Evolutionary conservation across 2,329 filamentous ascomycete genomes (phyloP), one percentile per base, ranked within the genome.

Genomic region (Xylaria sp.): DNA sequence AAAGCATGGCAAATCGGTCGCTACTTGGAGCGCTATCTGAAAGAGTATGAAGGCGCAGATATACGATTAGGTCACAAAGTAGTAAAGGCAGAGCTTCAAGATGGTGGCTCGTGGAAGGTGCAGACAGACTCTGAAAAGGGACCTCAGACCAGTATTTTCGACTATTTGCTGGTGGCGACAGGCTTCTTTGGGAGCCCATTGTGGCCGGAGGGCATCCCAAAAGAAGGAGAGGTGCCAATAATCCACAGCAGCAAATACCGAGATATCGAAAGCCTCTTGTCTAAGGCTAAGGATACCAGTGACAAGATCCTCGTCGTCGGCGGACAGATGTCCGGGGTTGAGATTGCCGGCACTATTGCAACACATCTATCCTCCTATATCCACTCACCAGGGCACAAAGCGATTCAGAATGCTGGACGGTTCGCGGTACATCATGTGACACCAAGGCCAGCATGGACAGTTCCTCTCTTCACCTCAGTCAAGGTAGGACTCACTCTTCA

Each of bases 311-410:
- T 93, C 0, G 84, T 97, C 0, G 87, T 94, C 0, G 93, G 93
- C 0, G 93, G 92, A 0, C 92, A 94, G 74, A 94, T 96, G 86
- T 95, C 92, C 1, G 93, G 92, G 0, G 87, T 92, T 5, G 93
- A 97, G 81, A 91, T 91, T 58, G 91, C 92, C 0, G 90, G 88
- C 10, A 89, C 90, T 1, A 87, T 94, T 59, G 92, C 92, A 12
- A 84, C 88, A 4, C 89, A 94, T 70, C 79, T 95, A 1, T 94
- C 92, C 0, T 89, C 89, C 5, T 85, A 86, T 2, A 79, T 80
- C 13, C 82, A 91, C 76, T 85, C 87, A 0, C 86, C 89, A 0
- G 80, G 79, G 0, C 69, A 79, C 1, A 82, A 78, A 35, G 63
- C 73, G 0, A 79, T 88, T 4, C 63, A 78, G 0, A 79, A 84